A percentile compares a stretch with the other conserved stretches of the same genome.
Evolutionary conservation across 805 yeast species (phyloP).

Genomic region (Cyberlindnera xylosilytica): DNA sequence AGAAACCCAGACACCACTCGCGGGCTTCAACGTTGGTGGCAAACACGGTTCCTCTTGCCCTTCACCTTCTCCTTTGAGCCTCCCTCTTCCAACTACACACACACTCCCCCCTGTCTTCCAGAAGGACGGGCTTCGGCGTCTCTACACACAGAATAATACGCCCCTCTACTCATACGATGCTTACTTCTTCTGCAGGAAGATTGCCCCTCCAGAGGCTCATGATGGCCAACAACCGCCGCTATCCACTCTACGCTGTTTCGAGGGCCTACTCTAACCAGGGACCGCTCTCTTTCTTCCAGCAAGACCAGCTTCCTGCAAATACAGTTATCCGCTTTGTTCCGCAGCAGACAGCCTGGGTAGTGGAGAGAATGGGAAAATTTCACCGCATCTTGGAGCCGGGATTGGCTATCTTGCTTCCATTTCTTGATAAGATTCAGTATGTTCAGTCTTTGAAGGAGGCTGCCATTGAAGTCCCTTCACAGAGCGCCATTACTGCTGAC

Average conservation of each 20-base stretch:
- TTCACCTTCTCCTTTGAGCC: too few species aligned
- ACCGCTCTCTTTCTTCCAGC: constrained; percentile 56
- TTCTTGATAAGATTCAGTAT: constrained; percentile 72
- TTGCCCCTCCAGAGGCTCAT: constrained; percentile 4
- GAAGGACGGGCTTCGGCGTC: too few species aligned
- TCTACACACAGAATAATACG: too few species aligned
- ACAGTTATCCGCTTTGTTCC: constrained; percentile 79
- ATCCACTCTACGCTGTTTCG: background rate
- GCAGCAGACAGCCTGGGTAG: constrained; percentile 88
- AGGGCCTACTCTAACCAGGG: constrained; percentile 15
- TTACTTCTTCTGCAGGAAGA: too few species aligned
- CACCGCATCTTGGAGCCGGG: constrained; percentile 70
- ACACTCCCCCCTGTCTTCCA: too few species aligned
- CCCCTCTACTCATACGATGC: too few species aligned
- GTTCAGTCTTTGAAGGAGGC: constrained; percentile 80
- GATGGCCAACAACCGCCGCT: background rate
- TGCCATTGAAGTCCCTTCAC: constrained; percentile 83
- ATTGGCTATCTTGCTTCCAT: constrained; percentile 66
- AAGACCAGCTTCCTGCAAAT: constrained; percentile 65
- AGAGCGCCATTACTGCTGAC: constrained; percentile 82
- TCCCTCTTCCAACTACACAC: too few species aligned
- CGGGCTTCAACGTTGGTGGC: too few species aligned
- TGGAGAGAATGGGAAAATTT: constrained; percentile 88
- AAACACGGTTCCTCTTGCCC: background rate
- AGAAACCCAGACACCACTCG: constrained; percentile 9